Percentiles rank a stretch among this genome's conserved stretches.
These are phyloP conservation scores for Chloranthus sessilifolius DNA, from an alignment of 164 flowering plant species.

Conservation along the genomic window DNA sequence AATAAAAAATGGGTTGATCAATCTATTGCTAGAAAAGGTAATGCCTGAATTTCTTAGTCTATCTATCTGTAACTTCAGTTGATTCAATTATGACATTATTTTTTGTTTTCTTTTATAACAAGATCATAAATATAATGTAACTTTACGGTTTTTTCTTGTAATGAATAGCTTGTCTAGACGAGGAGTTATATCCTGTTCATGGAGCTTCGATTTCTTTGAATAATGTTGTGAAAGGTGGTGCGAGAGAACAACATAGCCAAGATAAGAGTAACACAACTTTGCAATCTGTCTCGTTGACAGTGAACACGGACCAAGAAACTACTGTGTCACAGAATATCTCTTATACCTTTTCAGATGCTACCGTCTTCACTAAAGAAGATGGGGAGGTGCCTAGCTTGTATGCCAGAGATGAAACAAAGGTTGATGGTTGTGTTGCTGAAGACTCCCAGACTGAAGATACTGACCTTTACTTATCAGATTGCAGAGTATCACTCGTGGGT, in stretches of 20 bases:
- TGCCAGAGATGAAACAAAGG: slow-evolving; percentile 26
- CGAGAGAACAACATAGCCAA: slow-evolving; percentile 25
- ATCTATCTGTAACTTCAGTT: neutral
- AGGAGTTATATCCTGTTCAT: slow-evolving; percentile 75
- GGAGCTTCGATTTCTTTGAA: slow-evolving; percentile 34
- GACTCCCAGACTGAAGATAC: slow-evolving; percentile 78
- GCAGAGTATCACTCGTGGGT: slow-evolving; percentile 74
- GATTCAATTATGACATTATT: too few relatives aligned
- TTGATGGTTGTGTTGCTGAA: slow-evolving; percentile 67
- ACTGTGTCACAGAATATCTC: slow-evolving; percentile 47
- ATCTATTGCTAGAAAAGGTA: slow-evolving; percentile 78
- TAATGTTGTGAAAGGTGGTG: slow-evolving; percentile 21
- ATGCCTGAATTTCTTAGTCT: neutral
- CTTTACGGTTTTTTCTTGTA: slow-evolving; percentile 13
- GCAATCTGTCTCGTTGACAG: slow-evolving; percentile 27
- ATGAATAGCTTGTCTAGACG: slow-evolving; percentile 73
- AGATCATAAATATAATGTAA: slow-evolving; percentile 11
- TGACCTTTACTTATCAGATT: slow-evolving; percentile 85
- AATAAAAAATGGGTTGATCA: slow-evolving; percentile 78
- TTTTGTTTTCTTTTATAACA: slow-evolving; percentile 3
- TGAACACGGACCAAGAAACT: slow-evolving; percentile 36
- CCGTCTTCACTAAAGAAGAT: slow-evolving; percentile 26
- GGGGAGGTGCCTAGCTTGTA: slow-evolving; percentile 24
- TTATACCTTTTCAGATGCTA: slow-evolving; percentile 33
- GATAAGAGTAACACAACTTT: slow-evolving; percentile 30